These are phyloP conservation scores for Hylodesmum podocarpum DNA, from an alignment of 306 rosid species.

Conservation along the genomic window DNA sequence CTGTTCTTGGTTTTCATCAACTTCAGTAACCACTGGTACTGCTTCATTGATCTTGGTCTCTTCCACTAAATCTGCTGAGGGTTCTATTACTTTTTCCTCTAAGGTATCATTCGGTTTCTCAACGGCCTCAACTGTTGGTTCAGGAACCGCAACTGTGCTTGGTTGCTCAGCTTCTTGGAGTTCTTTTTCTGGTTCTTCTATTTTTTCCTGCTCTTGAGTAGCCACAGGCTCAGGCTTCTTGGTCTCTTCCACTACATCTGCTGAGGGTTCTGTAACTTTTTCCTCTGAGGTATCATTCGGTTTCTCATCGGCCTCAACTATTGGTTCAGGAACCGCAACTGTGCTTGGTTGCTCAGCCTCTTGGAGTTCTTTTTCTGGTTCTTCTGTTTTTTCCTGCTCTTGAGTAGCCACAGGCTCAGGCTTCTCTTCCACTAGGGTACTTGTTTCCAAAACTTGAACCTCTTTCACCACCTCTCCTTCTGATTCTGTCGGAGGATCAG, in stretches of 20 bases:
- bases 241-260: conserved; percentile 11
- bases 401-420: not conserved
- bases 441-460: conserved; percentile 5
- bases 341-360: conserved; percentile 25
- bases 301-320: conserved; percentile 32
- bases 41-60: conserved; percentile 33
- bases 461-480: conserved; percentile 23
- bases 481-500: conserved; percentile 13
- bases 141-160: conserved; percentile 13
- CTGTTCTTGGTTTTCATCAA: too few species aligned
- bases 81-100: conserved; percentile 18
- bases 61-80: not conserved
- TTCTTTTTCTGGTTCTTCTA: conserved; percentile 31
- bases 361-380: conserved; percentile 22
- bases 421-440: conserved; percentile 13
- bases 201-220: too few species aligned
- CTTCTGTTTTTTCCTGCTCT: conserved; percentile 22
- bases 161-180: conserved; percentile 17
- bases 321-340: conserved; percentile 21
- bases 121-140: conserved; percentile 23
- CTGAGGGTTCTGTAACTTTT: conserved; percentile 10
- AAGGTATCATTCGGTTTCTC: conserved; percentile 16
- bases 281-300: not conserved
- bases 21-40: too few species aligned
- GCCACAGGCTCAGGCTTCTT: too few species aligned